Evolutionary conservation across 176 grass and related monocot genomes (phyloP), one percentile per base, ranked within the genome.

Genomic region (Oryza rufipogon): DNA sequence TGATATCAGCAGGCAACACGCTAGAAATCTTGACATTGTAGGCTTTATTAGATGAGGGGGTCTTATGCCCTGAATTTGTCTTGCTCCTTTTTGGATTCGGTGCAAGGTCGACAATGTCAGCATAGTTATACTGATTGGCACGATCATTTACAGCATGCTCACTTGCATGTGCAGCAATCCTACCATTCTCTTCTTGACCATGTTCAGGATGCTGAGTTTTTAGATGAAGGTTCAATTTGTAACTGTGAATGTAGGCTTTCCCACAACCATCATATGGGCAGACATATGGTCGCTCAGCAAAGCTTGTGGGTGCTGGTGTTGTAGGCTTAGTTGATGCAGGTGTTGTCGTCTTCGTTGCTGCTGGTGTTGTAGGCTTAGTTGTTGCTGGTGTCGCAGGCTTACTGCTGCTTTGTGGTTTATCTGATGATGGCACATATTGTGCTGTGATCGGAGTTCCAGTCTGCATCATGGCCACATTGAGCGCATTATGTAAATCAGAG

Each of bases 171-270:
- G 67, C 8, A 0, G 19, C 51, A 9, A 67, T 22, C 74, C 89
- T 93, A 39, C 81, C 78, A 72, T 84, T 87, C 68, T 90, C 81
- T 84, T 79, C 85, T 68, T 81, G 72, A n/a, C 63, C 71, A 6
- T 97, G 87, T 30, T 88, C 84, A 73, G 94, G 94, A 79, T 96
- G 94, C 68, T 94, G 87, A 60, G 81, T 94, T 81, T 87, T 92
- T 20, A 97, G 64, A 83, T 97, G 94, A 25, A 97, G 94, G 68
- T 97, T 97, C 77, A 97, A 86, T 86, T 97, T 97, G 80, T 97
- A 97, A 63, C 71, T 4, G 68, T 97, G 92, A 39, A 97, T 97
- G 77, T 97, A 97, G 58, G 92, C 86, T 92, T 94, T 97, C 28
- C 80, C 84, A 34, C 94, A 97, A 46, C 94, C 94, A 84, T 97